Conservation (phyloP, 2,329 filamentous ascomycete species). For the Talaromyces rugulosus region DNA sequence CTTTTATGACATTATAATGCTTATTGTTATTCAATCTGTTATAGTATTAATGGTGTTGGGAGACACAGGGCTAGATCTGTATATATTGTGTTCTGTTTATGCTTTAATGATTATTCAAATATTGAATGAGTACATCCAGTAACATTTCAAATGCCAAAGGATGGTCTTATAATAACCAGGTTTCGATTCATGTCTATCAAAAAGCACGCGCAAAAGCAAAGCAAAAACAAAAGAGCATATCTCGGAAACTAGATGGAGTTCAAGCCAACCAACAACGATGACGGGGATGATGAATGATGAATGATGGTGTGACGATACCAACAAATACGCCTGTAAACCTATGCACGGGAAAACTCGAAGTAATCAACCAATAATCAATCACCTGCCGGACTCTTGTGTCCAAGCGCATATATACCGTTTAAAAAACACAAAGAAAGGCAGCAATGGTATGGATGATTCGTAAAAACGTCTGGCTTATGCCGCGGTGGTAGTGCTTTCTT, state of each 20-base stretch:
- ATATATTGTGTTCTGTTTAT: neutral
- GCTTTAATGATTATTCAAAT: neutral
- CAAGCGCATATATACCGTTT: neutral
- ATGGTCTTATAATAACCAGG: neutral
- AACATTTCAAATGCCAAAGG: neutral
- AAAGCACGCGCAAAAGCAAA: neutral
- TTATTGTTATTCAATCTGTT: neutral
- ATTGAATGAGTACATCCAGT: neutral
- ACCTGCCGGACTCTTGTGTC: neutral
- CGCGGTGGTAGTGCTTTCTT: slow-evolving; percentile 33
- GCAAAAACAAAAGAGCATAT: neutral
- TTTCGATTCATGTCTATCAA: neutral
- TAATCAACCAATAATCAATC: neutral
- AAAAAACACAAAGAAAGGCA: slow-evolving; percentile 3
- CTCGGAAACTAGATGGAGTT: neutral
- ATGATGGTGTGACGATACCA: neutral
- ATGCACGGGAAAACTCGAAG: neutral
- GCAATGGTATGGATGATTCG: neutral
- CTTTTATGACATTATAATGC: neutral
- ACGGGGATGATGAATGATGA: neutral
- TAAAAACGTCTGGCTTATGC: slow-evolving; percentile 20
- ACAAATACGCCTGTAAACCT: neutral
- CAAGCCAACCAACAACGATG: neutral
- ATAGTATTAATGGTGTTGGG: neutral
- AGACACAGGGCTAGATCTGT: neutral